Percentiles rank a stretch among this genome's conserved stretches.
phyloP scores from a whole-genome alignment of 495 filamentous ascomycete species.

The Hyphodiscus hymeniophilus region DNA sequence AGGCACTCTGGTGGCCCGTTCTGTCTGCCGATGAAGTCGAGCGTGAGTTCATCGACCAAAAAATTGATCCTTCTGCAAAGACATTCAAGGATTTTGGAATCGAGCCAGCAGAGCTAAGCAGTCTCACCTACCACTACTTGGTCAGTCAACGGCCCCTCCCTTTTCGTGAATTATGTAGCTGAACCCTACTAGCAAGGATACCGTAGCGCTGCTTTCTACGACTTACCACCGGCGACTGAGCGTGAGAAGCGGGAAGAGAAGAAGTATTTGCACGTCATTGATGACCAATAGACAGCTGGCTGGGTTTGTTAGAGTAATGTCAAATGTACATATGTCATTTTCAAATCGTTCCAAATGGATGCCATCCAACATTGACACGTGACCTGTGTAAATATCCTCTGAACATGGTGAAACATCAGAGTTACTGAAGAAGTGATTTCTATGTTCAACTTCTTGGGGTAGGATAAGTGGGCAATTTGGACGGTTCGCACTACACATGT shows the following conservation, averaged over 20 bases:
- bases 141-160: slow-evolving; percentile 42
- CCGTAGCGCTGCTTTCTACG: slow-evolving; percentile 75
- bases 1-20: slow-evolving; percentile 77
- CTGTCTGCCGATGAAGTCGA: slow-evolving; percentile 82
- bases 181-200: slow-evolving; percentile 59
- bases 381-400: too few relatives aligned
- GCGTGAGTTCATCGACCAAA: slow-evolving; percentile 89
- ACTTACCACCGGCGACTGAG: slow-evolving; percentile 89
- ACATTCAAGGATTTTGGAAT: slow-evolving; percentile 93
- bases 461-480: too few relatives aligned
- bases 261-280: slow-evolving; percentile 91
- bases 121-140: slow-evolving; percentile 85
- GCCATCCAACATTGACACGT: too few relatives aligned
- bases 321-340: slow-evolving; percentile 17
- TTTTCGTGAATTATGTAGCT: slow-evolving; percentile 21
- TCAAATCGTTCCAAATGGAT: too few relatives aligned
- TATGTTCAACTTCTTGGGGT: not conserved
- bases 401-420: too few relatives aligned
- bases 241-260: slow-evolving; percentile 89
- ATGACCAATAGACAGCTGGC: slow-evolving; percentile 56
- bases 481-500: too few relatives aligned
- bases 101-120: slow-evolving; percentile 70
- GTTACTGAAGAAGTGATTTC: too few relatives aligned
- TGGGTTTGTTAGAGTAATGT: slow-evolving; percentile 3
- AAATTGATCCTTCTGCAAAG: slow-evolving; percentile 84